Base-by-base conservation (phyloP, 306 rosid genomes). In the Macrotyloma uniflorum region DNA sequence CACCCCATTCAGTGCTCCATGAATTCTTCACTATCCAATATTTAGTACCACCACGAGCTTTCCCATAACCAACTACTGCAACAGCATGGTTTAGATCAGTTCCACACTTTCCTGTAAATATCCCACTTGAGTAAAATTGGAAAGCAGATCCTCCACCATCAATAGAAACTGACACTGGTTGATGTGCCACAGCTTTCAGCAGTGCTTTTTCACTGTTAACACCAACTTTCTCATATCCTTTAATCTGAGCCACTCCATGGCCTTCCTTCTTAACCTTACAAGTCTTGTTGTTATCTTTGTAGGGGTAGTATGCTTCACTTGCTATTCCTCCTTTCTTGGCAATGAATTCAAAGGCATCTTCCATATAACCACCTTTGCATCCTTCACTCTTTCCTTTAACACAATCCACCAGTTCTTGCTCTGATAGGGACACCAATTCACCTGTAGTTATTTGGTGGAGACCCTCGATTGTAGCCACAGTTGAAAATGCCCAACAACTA, bases 81-180 rank as follows among this genome's bases (percentile, higher is more conserved):
- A 46, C 51, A 46, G 18, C 51, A 46, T 46, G 51, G 51, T 45
- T 45, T 47, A 72, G 40, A 16, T 16, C 1, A 28, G 75, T 67
- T 0, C 75, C 75, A 18, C 75, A 67, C 1, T 53, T 7, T 26
- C 75, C 75, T 0, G 58, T 26, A 4, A 67, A 67, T 4, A 28
- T 16, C 0, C 81, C 75, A 22, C 59, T 55, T 0, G 69, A 77
- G 16, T 67, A 77, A 20, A 77, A 77, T 3, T 57, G 76, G 62
- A 78, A 67, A 18, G 68, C 43, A 67, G 12, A 11, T 0, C 8
- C 59, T n/a, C 49, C 69, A 0, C 40, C 82, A 30, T 78, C 70
- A 43, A 78, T 78, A 5, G 59, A 4, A 5, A 78, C 69, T 6
- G 70, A 78, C n/a, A 78, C 69, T 0, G 76, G 70, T 23, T 78